These are phyloP conservation scores for Magnusiomyces clavatus DNA, from an alignment of 1,139 yeast species.

Conservation along the genomic window DNA sequence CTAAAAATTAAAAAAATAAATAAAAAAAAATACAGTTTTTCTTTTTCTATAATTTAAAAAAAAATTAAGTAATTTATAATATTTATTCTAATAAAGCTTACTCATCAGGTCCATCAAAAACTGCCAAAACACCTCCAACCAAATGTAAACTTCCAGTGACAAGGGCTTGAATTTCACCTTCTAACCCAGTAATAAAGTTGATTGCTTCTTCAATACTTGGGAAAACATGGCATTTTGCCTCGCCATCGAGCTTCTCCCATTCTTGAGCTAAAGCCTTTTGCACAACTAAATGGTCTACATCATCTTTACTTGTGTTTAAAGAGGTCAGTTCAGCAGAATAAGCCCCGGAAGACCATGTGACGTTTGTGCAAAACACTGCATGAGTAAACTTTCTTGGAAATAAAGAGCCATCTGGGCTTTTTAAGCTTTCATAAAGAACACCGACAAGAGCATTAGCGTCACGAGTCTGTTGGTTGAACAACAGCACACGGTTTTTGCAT, in stretches of 20 bases:
- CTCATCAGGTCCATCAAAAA: conserved; percentile 43
- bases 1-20: background rate
- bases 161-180: conserved; percentile 50
- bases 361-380: conserved; percentile 82
- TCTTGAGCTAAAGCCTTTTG: conserved; percentile 65
- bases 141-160: conserved; percentile 92
- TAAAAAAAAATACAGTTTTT: background rate
- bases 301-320: conserved; percentile 68
- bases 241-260: conserved; percentile 54
- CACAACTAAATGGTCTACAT: conserved; percentile 70
- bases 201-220: conserved; percentile 73
- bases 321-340: conserved; percentile 82
- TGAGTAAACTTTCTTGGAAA: conserved; percentile 47
- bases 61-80: too few species aligned
- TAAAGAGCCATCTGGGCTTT: conserved; percentile 16
- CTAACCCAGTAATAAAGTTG: conserved; percentile 40
- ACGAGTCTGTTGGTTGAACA: conserved; percentile 92
- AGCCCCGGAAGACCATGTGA: conserved; percentile 78
- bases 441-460: conserved; percentile 64
- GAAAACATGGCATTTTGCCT: conserved; percentile 47
- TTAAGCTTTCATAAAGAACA: conserved; percentile 42
- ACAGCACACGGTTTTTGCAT: conserved; percentile 37
- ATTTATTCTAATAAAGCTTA: too few species aligned
- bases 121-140: conserved; percentile 90
- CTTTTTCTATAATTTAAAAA: too few species aligned